Evolutionary conservation across 371 early-diverging fungal species (phyloP).

Genomic region (Umbelopsis sp.): DNA sequence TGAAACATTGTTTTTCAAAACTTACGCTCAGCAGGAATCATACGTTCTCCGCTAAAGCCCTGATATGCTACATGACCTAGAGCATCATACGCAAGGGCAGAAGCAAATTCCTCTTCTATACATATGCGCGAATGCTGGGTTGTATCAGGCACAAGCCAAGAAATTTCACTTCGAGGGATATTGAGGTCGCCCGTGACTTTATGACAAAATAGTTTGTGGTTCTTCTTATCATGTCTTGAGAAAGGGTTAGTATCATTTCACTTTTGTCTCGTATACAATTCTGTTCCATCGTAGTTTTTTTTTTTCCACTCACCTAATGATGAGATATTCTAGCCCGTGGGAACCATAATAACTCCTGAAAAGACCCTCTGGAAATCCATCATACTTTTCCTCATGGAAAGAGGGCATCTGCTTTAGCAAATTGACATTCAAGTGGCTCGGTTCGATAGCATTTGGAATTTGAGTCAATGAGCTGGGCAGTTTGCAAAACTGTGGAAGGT

Average conservation of each 20-base stretch:
- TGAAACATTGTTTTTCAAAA: not conserved
- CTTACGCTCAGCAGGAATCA: constrained; percentile 15
- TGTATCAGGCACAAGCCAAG: constrained; percentile 9
- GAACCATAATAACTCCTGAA: constrained; percentile 9
- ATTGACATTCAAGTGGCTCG: not conserved
- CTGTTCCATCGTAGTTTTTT: not conserved
- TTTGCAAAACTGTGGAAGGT: not conserved
- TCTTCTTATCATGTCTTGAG: not conserved
- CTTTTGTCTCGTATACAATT: too few relatives aligned
- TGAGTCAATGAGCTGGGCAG: not conserved
- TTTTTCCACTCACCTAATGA: constrained; percentile 4
- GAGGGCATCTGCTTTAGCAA: not conserved
- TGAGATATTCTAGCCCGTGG: constrained; percentile 5
- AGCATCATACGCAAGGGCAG: not conserved
- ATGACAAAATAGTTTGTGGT: not conserved
- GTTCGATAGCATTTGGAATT: not conserved
- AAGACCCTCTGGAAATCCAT: constrained; percentile 4
- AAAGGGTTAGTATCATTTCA: not conserved
- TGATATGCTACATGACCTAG: constrained; percentile 11
- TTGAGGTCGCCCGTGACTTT: constrained; percentile 7
- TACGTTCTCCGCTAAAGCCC: constrained; percentile 3
- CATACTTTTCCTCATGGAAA: not conserved
- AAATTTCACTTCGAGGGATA: constrained; percentile 11
- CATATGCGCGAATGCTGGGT: not conserved
- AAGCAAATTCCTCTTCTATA: constrained; percentile 1